These are phyloP conservation scores for Brassica incana DNA, from an alignment of 345 rosid genomes.

Conservation along the genomic window DNA sequence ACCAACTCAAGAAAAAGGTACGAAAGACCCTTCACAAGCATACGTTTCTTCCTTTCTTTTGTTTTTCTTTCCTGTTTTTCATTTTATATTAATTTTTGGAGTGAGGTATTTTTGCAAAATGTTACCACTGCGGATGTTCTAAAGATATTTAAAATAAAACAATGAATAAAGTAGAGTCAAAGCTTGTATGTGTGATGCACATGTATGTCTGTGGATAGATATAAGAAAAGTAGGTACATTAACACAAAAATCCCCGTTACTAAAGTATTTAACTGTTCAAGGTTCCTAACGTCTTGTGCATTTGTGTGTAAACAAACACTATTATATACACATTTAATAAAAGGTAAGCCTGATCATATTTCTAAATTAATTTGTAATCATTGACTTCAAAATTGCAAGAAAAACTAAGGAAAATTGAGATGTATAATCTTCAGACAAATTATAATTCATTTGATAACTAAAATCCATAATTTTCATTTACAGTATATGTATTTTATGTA, in stretches of 20 bases:
- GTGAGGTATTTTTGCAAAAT: too few relatives aligned
- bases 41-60: too few relatives aligned
- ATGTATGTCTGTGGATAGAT: conserved; percentile 2
- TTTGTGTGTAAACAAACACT: conserved; percentile 18
- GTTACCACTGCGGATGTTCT: too few relatives aligned
- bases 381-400: neutral
- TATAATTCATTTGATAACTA: too few relatives aligned
- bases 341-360: neutral
- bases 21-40: too few relatives aligned
- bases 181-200: conserved; percentile 3
- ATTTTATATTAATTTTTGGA: too few relatives aligned
- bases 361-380: neutral
- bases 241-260: conserved; percentile 21
- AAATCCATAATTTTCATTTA: too few relatives aligned
- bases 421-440: too few relatives aligned
- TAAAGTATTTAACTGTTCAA: conserved; percentile 26
- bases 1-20: too few relatives aligned
- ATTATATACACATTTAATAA: neutral
- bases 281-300: neutral
- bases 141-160: neutral
- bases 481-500: too few relatives aligned
- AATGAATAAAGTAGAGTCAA: neutral
- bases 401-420: neutral
- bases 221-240: neutral
- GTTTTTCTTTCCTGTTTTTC: too few relatives aligned